Base-by-base conservation (phyloP, 208 protist species). In the Porcisia hertigi region DNA sequence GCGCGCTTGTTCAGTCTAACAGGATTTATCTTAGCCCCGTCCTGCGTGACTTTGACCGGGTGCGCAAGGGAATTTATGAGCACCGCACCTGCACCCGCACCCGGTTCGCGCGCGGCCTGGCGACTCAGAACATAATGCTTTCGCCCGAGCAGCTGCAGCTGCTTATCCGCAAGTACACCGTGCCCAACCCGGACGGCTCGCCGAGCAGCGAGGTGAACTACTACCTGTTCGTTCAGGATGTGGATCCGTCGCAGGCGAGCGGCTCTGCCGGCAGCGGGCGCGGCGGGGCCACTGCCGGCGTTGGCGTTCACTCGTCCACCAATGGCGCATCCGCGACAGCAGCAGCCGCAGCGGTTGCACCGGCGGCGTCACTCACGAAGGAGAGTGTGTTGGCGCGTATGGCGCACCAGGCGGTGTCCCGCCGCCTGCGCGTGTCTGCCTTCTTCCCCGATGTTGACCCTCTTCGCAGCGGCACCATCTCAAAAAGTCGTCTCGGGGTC, bases 21-120 rank as follows among this genome's bases (percentile, higher is more conserved):
- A 91, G 94, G 41, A 95, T 98, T 73, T 83, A 87, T 59, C 71
- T 98, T 9, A 93, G 84, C 36, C 94, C 93, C 14, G 88, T 93
- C 3, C 86, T 98, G 25, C 91, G 94, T 20, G 94, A 98, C 78
- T 97, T 97, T 74, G 94, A 98, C 72, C 88, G 91, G 18, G 92
- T 89, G 64, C 76, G 82, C 20, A 97, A 96, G 64, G 83, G 82
- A 25, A 91, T 97, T 67, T 92, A 97, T 72, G 87, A 94, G 75
- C 94, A 96, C 47, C 89, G 91, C 72, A 94, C 87, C 58, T 96
- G 90, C 77, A 97, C 92, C 14, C 67, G 71, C 71, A 88, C 92
- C 43, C 89, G 94, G 71, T 98, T 98, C 69, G 88, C 86, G 0
- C 89, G 94, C 55, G 87, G 82, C 43, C 81, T 98, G 1, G 89